These are phyloP conservation scores for Ogataea chonburiensis DNA, from an alignment of 805 yeast genomes.

Conservation along the genomic window DNA sequence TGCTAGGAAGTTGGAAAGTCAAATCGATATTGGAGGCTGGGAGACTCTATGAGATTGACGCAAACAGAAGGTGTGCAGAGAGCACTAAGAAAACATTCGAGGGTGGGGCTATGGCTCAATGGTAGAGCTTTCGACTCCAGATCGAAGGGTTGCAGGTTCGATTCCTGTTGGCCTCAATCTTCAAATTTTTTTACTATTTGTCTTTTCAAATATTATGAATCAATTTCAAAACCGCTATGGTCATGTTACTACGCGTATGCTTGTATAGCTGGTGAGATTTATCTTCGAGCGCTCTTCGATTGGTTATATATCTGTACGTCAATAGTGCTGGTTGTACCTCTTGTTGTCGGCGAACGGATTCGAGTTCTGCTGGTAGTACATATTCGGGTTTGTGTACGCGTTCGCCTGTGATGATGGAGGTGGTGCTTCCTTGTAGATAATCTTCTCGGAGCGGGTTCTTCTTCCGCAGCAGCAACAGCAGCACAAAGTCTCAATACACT, in stretches of 20 bases:
- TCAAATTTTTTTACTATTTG: conserved; percentile 33
- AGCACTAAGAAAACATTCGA: too few species aligned
- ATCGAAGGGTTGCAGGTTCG: conserved; percentile 87
- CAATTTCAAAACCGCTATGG: too few species aligned
- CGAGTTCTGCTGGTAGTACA: conserved; percentile 30
- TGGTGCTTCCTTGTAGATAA: conserved; percentile 18
- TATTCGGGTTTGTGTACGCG: conserved; percentile 32
- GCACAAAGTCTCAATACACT: conserved; percentile 51
- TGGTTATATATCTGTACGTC: too few species aligned
- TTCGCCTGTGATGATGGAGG: conserved; percentile 23
- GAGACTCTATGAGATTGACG: conserved; percentile 73
- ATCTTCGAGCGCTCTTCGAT: neutral
- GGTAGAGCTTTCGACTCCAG: conserved; percentile 81
- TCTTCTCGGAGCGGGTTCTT: conserved; percentile 11
- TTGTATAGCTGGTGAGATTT: neutral
- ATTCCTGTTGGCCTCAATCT: conserved; percentile 77
- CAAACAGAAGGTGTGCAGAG: too few species aligned
- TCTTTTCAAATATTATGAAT: too few species aligned
- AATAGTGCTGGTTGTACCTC: conserved; percentile 16
- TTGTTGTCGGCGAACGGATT: conserved; percentile 18
- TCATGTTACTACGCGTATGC: too few species aligned
- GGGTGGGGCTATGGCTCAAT: conserved; percentile 71
- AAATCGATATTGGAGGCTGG: conserved; percentile 93
- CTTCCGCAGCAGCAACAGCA: conserved; percentile 45
- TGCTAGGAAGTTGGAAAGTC: conserved; percentile 76